Evolutionary conservation across 768 basidiomycete species (phyloP), one percentile per base, ranked within the genome.

Genomic region (Leccinum boreale): DNA sequence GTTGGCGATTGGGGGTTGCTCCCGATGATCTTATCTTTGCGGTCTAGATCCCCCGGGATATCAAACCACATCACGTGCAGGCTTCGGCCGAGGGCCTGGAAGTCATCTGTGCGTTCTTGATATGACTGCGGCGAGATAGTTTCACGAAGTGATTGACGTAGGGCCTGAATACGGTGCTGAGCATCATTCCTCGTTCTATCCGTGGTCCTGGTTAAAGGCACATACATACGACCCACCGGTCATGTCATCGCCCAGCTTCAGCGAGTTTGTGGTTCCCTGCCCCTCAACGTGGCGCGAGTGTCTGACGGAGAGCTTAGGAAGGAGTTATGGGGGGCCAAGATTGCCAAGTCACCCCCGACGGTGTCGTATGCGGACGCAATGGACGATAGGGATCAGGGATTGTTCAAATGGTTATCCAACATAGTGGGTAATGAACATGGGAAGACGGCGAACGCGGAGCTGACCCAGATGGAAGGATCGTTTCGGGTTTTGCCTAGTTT

Each of bases 401-500:
- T 97, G 12, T 85, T 84, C 68, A 85, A 85, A 63, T 94, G 94
- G 90, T 72, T 98, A 19, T 78, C 82, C 8, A 87, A 89, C 65
- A 80, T 96, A 51, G 93, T 92, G 61, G 62, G 88, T 78, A 48
- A 48, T 44, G 17, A 24, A 23, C 12, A 39, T 45, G 33, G 23
- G 28, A 17, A 33, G 24, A 21, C 23, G n/a, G 39, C 5, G 19
- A 14, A 51, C 5, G 15, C 14, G 46, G 52, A 47, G 47, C 58
- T 60, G 48, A 58, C 33, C n/a, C 29, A 11, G 21, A 17, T n/a
- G 46, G 15, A 62, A 96, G 94, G 84, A 94, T 62, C 79, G 77
- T 50, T 96, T 89, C 67, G 96, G 96, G 0, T 94, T 98, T 71
- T 93, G 87, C 55, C 90, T 97, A 60, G 79, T 98, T 8, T 78